phyloP scores from a whole-genome alignment of 2,329 filamentous ascomycete species.

The Gaeumannomyces sp. region DNA sequence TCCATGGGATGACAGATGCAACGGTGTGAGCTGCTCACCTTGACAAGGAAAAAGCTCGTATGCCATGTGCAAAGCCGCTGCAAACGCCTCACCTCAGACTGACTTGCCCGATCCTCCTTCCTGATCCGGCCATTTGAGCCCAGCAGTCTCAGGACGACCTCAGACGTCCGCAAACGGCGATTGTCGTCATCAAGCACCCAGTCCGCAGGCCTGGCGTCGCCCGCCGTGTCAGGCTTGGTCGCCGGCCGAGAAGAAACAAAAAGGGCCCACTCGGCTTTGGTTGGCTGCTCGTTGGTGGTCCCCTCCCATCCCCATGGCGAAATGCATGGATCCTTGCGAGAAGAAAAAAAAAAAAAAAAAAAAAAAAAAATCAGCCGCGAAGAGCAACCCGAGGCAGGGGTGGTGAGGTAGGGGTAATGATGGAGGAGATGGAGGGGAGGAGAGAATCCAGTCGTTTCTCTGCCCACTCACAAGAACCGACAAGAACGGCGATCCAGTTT shows the following conservation, averaged over 20 bases:
- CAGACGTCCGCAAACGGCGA: background rate
- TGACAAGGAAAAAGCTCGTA: no score
- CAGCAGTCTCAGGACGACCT: background rate
- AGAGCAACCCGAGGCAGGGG: no score
- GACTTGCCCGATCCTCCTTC: background rate
- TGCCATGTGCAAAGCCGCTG: no score
- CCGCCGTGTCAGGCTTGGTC: no score
- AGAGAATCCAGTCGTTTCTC: background rate
- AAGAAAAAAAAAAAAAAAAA: no score
- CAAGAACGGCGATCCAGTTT: background rate
- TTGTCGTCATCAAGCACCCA: background rate
- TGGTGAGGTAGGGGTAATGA: no score
- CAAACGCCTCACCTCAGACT: no score
- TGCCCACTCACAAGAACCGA: conserved; percentile 2
- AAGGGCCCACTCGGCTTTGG: background rate
- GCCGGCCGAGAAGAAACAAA: background rate
- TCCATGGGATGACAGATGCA: background rate
- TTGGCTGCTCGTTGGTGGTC: background rate
- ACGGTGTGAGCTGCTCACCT: background rate
- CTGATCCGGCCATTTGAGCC: background rate
- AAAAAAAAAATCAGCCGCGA: background rate
- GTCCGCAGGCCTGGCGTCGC: no score
- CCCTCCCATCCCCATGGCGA: background rate
- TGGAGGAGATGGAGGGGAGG: no score
- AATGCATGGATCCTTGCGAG: no score